Conservation (phyloP, 768 basidiomycete genomes). For the Kwoniella dejecticola region DNA sequence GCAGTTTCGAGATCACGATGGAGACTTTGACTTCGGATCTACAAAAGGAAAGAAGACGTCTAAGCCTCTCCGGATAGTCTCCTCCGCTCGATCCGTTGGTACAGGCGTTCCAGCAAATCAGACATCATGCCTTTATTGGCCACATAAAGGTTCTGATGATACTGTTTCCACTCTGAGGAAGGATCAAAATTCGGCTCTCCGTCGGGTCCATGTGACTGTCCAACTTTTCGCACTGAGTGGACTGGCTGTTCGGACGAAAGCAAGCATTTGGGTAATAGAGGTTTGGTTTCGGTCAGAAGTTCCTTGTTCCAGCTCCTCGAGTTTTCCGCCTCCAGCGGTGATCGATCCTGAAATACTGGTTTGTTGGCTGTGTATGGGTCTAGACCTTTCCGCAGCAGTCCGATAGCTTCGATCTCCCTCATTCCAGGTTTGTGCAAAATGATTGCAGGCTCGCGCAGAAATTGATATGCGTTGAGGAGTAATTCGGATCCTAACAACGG, state of each 20-base stretch:
- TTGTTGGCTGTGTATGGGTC: conserved; percentile 9
- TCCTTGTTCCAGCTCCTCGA: too few species aligned
- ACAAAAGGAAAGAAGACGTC: too few species aligned
- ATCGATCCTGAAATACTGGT: too few species aligned
- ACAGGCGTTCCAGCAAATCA: conserved; percentile 1
- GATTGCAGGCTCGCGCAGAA: conserved; percentile 17
- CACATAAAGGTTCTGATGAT: conserved; percentile 9
- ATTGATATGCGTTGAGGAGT: conserved; percentile 17
- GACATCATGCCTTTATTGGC: conserved; percentile 18
- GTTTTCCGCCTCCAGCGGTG: too few species aligned
- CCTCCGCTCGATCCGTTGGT: neutral
- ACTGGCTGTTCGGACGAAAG: neutral
- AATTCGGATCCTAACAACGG: conserved; percentile 19
- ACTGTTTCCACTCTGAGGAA: conserved; percentile 7
- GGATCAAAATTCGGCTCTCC: neutral
- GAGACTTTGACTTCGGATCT: too few species aligned
- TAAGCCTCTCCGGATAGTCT: too few species aligned
- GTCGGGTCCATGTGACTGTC: neutral
- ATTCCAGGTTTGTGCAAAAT: conserved; percentile 9
- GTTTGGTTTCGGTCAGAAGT: too few species aligned
- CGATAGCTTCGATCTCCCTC: conserved; percentile 20
- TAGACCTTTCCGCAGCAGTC: conserved; percentile 6
- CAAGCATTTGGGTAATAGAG: too few species aligned
- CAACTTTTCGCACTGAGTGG: neutral
- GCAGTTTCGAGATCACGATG: too few species aligned